Evolutionary conservation across 495 filamentous ascomycete genomes (phyloP).

Genomic region (Pyronema omphalodes): DNA sequence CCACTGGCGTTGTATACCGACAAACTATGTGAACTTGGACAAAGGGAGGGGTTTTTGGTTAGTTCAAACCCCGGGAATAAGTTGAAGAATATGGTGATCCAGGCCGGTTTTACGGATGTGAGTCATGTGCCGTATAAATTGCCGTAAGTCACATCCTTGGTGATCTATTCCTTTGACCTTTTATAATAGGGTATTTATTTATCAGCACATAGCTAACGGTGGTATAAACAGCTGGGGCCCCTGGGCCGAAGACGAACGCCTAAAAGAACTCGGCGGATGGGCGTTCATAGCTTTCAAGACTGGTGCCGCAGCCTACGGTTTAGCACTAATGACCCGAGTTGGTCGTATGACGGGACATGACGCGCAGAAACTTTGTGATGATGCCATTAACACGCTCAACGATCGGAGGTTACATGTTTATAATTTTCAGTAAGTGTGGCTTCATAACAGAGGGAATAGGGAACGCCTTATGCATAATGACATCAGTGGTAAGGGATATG

Average conservation of each 20-base stretch:
- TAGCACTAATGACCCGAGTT: conserved; percentile 10
- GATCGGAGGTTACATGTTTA: conserved; percentile 35
- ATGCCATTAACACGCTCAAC: conserved; percentile 35
- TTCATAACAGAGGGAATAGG: neutral
- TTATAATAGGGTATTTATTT: too few species aligned
- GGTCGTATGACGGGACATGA: conserved; percentile 3
- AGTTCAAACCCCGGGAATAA: neutral
- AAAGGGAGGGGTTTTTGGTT: neutral
- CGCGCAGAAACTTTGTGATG: conserved; percentile 17
- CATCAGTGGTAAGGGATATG: too few species aligned
- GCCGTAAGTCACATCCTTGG: conserved; percentile 4
- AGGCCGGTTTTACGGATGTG: conserved; percentile 11
- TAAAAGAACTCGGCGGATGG: conserved; percentile 14
- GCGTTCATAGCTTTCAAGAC: neutral
- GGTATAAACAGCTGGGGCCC: neutral
- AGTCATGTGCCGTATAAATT: neutral
- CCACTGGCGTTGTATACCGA: neutral
- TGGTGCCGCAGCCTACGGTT: conserved; percentile 10
- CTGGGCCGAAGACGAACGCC: conserved; percentile 12
- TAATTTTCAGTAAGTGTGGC: conserved; percentile 13
- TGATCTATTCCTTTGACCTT: neutral
- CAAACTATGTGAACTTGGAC: neutral
- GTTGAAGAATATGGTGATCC: conserved; percentile 5
- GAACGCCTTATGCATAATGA: neutral
- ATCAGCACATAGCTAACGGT: neutral